Evolutionary conservation across 116 monocot species (phyloP), one percentile per base, ranked within the genome.

Genomic region (Phalaenopsis hybrid): DNA sequence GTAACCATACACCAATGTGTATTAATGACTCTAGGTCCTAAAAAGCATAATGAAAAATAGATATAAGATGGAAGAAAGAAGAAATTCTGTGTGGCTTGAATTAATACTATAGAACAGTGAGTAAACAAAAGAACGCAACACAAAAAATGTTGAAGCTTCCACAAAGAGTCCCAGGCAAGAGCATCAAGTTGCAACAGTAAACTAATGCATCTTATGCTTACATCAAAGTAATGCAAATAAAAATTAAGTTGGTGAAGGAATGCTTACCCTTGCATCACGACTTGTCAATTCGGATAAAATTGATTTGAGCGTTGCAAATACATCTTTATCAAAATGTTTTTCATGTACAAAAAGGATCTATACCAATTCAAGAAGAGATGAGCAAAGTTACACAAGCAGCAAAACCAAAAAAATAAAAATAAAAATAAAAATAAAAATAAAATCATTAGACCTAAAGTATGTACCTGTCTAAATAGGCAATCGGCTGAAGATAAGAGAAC

Each of bases 271-370:
- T 80, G 83, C 37, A 77, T 50, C 75, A 82, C 55, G 80, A 44
- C 82, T 76, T 6, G 69, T 70, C 6, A 83, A 44, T 78, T 80
- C 73, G 74, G 28, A 50, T 44, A 92, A 83, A 44, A 85, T 46
- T 4, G 80, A 81, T 57, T 89, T 85, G 13, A 95, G 82, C 78
- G 75, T 70, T 61, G 51, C n/a, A 81, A 90, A 93, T 7, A 52
- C 69, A 25, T 86, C 84, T 81, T 86, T 80, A 25, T 83, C 61
- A 81, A 95, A 95, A 73, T 83, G 86, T 57, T 92, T 98, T 84
- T 80, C 79, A 82, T 98, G 95, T 49, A 82, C 92, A 86, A 88
- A 84, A 51, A 98, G 81, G 67, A 98, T 89, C 98, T 98, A 87
- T 75, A 44, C 18, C 10, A 79, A 44, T 44, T 78, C 81, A 68